Base-by-base conservation (phyloP, 2,329 filamentous ascomycete genomes). In the Aspergillus piperis region DNA sequence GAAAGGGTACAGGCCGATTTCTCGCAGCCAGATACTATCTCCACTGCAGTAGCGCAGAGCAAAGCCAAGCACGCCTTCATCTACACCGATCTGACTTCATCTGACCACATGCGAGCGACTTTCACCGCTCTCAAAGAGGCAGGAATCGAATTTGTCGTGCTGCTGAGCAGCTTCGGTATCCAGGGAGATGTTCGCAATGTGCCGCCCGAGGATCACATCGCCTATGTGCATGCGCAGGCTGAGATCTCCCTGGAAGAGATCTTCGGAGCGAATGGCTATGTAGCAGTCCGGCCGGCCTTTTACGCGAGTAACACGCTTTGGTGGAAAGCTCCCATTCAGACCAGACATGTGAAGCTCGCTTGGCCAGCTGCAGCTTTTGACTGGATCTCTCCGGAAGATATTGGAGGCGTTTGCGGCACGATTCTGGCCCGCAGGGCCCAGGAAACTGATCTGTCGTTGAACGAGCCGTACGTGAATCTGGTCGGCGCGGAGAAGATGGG, bases 21-120 rank as follows among this genome's bases (percentile, higher is more conserved):
- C 5, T 68, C 69, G 3, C 60, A 80, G 0, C 77, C 81, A 0
- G 73, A 75, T 0, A 76, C 76, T 5, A 64, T 85, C 19, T 56
- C 54, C 4, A 65, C 65, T 0, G 82, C 82, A 0, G 76, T 83
- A 0, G 27, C 49, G 0, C 27, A 57, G 11, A 61, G 80, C 0
- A 74, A 76, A 8, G 82, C 82, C 15, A 81, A 75, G 47, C 64
- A 67, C 7, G 83, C 82, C 0, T 85, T 84, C 71, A 72, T 83
- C 50, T 85, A 86, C 67, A 27, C 73, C 2, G 64, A 73, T 7
- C 63, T 69, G 11, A 50, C 50, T 27, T 60, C 69, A 0, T 5
- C 65, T 1, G 79, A 83, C 61, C 57, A 73, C 57, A 79, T 84
- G 78, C 71, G 70, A 15, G 58, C 68, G 7, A 73, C 74, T 15